These are phyloP conservation scores for Globisporangium splendens DNA, from an alignment of 352 stramenopile species.

Conservation along the genomic window DNA sequence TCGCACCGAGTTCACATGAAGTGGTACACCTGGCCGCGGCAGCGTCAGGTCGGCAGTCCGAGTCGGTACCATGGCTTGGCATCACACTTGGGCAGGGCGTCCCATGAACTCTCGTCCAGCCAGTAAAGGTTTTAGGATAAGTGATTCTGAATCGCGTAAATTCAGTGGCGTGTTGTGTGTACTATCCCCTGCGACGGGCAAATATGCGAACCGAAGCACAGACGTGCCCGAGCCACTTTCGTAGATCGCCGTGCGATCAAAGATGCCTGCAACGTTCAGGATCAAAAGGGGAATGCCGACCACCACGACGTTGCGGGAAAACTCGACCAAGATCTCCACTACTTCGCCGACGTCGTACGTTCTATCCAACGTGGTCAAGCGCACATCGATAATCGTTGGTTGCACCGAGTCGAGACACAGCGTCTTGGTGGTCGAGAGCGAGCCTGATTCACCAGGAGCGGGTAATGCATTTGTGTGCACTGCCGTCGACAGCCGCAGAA, in stretches of 20 bases:
- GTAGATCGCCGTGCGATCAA: slow-evolving; percentile 43
- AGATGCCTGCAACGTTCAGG: slow-evolving; percentile 43
- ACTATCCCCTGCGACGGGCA: slow-evolving; percentile 33
- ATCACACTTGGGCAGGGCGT: slow-evolving; percentile 35
- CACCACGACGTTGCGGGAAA: slow-evolving; percentile 52
- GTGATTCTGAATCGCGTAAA: slow-evolving; percentile 30
- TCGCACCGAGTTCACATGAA: slow-evolving; percentile 41
- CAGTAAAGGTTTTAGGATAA: slow-evolving; percentile 40
- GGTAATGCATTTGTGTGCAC: slow-evolving; percentile 43
- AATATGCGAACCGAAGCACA: slow-evolving; percentile 54
- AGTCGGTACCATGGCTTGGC: slow-evolving; percentile 26
- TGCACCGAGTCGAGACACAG: slow-evolving; percentile 45
- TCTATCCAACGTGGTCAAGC: slow-evolving; percentile 32
- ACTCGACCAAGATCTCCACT: slow-evolving; percentile 49
- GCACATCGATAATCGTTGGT: slow-evolving; percentile 42
- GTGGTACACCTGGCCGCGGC: slow-evolving; percentile 34
- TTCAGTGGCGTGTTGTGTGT: slow-evolving; percentile 42
- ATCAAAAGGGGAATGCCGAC: slow-evolving; percentile 35
- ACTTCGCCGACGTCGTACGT: slow-evolving; percentile 62
- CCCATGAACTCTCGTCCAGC: slow-evolving; percentile 21
- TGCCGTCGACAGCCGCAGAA: slow-evolving; percentile 45
- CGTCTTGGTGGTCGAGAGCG: slow-evolving; percentile 35
- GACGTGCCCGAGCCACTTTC: slow-evolving; percentile 38
- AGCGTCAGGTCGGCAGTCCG: slow-evolving; percentile 41
- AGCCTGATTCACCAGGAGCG: slow-evolving; percentile 39